Percentiles rank a stretch among this genome's conserved stretches.
These are phyloP conservation scores for Heterobasidion parviporum DNA, from an alignment of 1,284 basidiomycete species.

Conservation along the genomic window DNA sequence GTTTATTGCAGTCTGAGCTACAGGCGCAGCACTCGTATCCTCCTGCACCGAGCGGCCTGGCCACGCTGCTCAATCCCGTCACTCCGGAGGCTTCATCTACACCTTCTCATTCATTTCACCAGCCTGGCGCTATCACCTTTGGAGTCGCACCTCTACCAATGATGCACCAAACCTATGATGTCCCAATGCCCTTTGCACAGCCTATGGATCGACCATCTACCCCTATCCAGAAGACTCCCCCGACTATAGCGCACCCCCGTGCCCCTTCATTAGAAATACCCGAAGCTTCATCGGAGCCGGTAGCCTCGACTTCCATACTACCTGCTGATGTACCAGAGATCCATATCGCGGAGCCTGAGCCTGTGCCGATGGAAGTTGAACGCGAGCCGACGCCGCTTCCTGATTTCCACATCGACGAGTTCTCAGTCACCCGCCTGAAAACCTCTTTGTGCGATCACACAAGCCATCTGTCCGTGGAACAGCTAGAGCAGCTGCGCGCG, in stretches of 20 bases:
- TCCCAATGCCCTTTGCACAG: too few species aligned
- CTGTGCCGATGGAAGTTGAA: slow-evolving; percentile 41
- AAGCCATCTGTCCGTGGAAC: slow-evolving; percentile 64
- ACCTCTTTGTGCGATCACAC: slow-evolving; percentile 45
- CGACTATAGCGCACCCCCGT: too few species aligned
- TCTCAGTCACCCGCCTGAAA: slow-evolving; percentile 36
- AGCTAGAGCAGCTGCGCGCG: slow-evolving; percentile 90
- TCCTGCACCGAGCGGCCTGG: background rate
- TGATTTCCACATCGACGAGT: slow-evolving; percentile 54
- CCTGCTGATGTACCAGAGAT: background rate
- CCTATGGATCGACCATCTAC: too few species aligned
- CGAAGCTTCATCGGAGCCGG: too few species aligned
- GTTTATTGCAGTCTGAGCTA: background rate
- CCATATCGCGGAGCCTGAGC: slow-evolving; percentile 8
- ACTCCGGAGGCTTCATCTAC: background rate
- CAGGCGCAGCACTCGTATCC: background rate
- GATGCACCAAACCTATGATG: too few species aligned
- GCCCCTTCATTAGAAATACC: too few species aligned
- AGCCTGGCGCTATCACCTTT: background rate
- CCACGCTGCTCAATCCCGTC: background rate
- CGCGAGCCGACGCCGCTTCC: slow-evolving; percentile 57
- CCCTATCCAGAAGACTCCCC: too few species aligned
- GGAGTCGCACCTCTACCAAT: background rate
- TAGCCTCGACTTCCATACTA: background rate
- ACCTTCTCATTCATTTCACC: background rate